These are phyloP conservation scores for Vanrija humicola DNA, from an alignment of 1,284 basidiomycete species.

Conservation along the genomic window DNA sequence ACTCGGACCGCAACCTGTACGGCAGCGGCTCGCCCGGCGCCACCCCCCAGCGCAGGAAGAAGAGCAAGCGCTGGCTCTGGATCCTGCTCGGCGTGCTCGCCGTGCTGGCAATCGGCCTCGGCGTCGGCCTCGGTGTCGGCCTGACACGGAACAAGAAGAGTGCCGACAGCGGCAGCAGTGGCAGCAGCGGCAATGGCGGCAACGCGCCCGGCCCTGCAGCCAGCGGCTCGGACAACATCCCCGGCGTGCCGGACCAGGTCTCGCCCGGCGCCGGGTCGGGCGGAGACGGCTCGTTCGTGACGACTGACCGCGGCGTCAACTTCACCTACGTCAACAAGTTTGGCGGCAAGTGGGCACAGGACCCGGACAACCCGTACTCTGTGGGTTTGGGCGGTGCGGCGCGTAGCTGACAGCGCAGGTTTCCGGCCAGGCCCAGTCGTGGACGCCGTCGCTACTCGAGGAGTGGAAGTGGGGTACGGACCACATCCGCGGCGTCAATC, in stretches of 20 bases:
- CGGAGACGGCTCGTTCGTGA: slow-evolving; percentile 29
- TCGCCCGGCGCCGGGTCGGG: slow-evolving; percentile 20
- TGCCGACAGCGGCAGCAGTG: neutral
- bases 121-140: slow-evolving; percentile 5
- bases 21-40: too few species aligned
- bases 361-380: slow-evolving; percentile 62
- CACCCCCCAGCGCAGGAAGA: neutral
- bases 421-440: slow-evolving; percentile 11
- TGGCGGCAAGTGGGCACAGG: slow-evolving; percentile 66
- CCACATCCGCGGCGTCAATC: slow-evolving; percentile 66
- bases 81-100: slow-evolving; percentile 32
- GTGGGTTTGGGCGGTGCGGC: slow-evolving; percentile 53
- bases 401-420: slow-evolving; percentile 1
- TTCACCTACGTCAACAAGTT: slow-evolving; percentile 70
- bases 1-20: neutral
- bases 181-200: slow-evolving; percentile 8
- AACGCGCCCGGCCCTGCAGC: neutral
- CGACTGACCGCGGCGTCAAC: slow-evolving; percentile 62
- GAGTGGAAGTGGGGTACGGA: slow-evolving; percentile 75
- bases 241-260: neutral
- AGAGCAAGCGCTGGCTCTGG: slow-evolving; percentile 30
- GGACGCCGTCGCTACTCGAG: slow-evolving; percentile 54
- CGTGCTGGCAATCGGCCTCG: neutral
- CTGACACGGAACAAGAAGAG: neutral
- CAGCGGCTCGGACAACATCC: neutral